Base-by-base conservation (phyloP, 306 rosid species). In the Aeschynomene evenia region DNA sequence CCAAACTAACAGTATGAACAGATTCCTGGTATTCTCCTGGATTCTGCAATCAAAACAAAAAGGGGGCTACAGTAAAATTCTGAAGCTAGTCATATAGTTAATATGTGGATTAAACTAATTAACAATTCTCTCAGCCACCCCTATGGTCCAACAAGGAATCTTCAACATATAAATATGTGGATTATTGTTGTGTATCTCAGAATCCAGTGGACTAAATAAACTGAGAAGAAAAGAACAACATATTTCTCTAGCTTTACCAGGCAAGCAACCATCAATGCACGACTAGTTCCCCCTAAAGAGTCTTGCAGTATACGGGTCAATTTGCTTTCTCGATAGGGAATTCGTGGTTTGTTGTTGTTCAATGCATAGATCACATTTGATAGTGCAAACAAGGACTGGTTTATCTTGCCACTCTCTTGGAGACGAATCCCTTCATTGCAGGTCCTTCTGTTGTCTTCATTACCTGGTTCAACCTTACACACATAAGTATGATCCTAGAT, bases 11-110 rank as follows among this genome's bases (percentile, higher is more conserved):
- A 1, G 99, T 94, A 71, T 91, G 89, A 67, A 94, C 96, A 63
- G 96, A 87, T 81, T 94, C 97, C 80, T 84, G 96, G 80, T 90
- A 94, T 73, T 87, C 97, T 76, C 95, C 96, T 43, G 97, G 97
- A 78, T 88, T 94, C 99, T 94, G 75, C 61, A 66, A 71, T 65
- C 68, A 53, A 56, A 49, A 77, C 18, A 75, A 24, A 29, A 73
- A 61, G 12, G 42, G 43, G 46, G 14, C 16, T 22, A 15, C 74
- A 45, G 42, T 42, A 22, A 58, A 49, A 34, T 18, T 56, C 54
- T 46, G 68, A 51, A 42, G 28, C 53, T 29, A 26, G 40, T 24
- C 42, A 39, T 42, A 21, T 42, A 21, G 15, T 68, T 31, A 31
- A 50, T 6, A 62, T 60, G 58, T 48, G 33, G 65, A 59, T 29